Conservation (phyloP, 805 yeast species). For the Candida dajiaensis region DNA sequence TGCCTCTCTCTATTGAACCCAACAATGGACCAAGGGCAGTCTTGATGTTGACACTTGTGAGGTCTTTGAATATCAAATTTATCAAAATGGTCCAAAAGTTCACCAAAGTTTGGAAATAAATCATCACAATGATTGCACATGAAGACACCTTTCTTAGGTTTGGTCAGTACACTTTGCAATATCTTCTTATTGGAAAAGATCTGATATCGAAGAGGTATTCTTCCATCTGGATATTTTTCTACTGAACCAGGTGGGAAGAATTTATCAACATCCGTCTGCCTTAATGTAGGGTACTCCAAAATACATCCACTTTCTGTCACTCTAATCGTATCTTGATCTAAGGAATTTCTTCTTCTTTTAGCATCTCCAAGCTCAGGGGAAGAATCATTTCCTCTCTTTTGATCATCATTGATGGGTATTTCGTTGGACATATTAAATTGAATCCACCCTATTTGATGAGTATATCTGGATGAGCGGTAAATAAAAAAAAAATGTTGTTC, state of each 20-base stretch:
- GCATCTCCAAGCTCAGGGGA: background rate
- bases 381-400: background rate
- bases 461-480: no score
- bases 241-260: conserved; percentile 25
- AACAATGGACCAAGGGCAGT: conserved; percentile 37
- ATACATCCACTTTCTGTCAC: background rate
- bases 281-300: background rate
- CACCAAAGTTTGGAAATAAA: conserved; percentile 25
- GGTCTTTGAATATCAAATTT: conserved; percentile 27
- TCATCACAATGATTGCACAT: conserved; percentile 33
- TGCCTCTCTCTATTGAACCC: conserved; percentile 34
- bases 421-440: background rate
- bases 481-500: no score
- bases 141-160: conserved; percentile 32
- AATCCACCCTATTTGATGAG: no score
- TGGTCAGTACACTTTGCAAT: conserved; percentile 21
- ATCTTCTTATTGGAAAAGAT: conserved; percentile 28
- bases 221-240: conserved; percentile 18
- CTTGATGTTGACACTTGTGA: conserved; percentile 26
- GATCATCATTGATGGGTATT: background rate
- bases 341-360: background rate
- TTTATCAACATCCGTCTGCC: conserved; percentile 5
- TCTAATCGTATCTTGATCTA: background rate
- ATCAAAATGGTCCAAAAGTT: conserved; percentile 33
- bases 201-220: conserved; percentile 21